These are phyloP conservation scores for Gloeostereum incarnatum DNA, from an alignment of 768 basidiomycete genomes.

Conservation along the genomic window DNA sequence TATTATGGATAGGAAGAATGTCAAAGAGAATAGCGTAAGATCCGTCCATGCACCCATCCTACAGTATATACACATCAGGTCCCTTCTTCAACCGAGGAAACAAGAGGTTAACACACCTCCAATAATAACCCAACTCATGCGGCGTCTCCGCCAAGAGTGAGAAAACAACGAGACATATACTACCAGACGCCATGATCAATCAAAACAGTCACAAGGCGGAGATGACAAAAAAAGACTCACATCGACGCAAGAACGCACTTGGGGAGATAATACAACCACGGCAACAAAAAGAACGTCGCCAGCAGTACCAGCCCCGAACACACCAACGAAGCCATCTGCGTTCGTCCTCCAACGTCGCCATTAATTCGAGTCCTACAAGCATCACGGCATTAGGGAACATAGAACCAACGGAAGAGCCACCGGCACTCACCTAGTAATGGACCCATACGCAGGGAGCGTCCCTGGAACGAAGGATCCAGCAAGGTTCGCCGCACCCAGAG, in stretches of 20 bases:
- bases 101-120: conserved; percentile 39
- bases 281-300: conserved; percentile 85
- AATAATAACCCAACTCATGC: conserved; percentile 79
- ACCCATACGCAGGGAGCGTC: conserved; percentile 86
- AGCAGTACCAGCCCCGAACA: conserved; percentile 68
- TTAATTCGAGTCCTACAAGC: conserved; percentile 69
- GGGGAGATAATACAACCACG: conserved; percentile 78
- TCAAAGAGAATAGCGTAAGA: conserved; percentile 75
- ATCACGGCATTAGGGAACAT: neutral
- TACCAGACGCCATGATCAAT: conserved; percentile 16
- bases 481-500: conserved; percentile 80
- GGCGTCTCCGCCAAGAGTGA: conserved; percentile 80
- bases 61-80: conserved; percentile 1
- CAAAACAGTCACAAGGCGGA: conserved; percentile 4
- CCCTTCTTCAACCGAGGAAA: conserved; percentile 1
- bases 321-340: conserved; percentile 83
- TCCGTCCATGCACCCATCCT: conserved; percentile 95
- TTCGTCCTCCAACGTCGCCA: conserved; percentile 79
- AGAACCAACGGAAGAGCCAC: neutral
- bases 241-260: conserved; percentile 86
- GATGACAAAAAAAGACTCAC: conserved; percentile 32
- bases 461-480: conserved; percentile 77
- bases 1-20: conserved; percentile 80
- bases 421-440: conserved; percentile 67
- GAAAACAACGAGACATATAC: conserved; percentile 80